Evolutionary conservation across 2,329 filamentous ascomycete genomes (phyloP).

Genomic region (Nothomitra cinnamomea): DNA sequence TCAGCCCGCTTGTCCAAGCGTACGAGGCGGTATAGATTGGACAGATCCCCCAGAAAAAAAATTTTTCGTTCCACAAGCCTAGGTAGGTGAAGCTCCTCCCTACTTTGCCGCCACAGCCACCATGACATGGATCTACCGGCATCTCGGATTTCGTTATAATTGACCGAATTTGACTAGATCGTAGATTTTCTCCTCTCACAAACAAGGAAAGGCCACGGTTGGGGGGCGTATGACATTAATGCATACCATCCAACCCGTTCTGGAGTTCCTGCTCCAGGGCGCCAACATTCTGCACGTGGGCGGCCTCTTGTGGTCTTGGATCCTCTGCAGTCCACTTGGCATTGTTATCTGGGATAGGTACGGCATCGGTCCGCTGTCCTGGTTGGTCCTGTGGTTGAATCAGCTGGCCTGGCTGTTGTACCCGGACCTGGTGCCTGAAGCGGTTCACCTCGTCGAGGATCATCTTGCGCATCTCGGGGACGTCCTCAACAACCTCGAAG

Average conservation of each 20-base stretch:
- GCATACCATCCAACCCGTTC: conserved; percentile 35
- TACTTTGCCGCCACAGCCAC: no score
- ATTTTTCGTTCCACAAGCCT: no score
- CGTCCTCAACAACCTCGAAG: conserved; percentile 94
- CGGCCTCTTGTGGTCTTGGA: conserved; percentile 40
- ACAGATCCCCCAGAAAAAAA: no score
- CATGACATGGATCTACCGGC: no score
- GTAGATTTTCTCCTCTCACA: no score
- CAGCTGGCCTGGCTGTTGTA: conserved; percentile 27
- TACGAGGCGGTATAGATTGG: no score
- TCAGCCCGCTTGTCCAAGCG: no score
- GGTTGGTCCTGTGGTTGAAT: conserved; percentile 15
- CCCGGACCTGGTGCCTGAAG: conserved; percentile 52
- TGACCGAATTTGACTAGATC: no score
- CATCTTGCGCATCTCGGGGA: conserved; percentile 89
- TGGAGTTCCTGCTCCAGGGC: conserved; percentile 32
- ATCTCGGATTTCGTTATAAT: no score
- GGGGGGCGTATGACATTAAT: background rate
- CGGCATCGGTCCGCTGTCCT: conserved; percentile 24
- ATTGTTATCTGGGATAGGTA: conserved; percentile 46
- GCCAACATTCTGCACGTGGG: conserved; percentile 21
- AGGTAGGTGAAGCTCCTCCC: no score
- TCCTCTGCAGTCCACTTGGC: conserved; percentile 41
- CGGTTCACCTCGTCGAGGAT: conserved; percentile 85
- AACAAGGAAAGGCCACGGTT: no score